Evolutionary conservation across 257 asterid species (phyloP).

Genomic region (Fraxinus quadrangulata): DNA sequence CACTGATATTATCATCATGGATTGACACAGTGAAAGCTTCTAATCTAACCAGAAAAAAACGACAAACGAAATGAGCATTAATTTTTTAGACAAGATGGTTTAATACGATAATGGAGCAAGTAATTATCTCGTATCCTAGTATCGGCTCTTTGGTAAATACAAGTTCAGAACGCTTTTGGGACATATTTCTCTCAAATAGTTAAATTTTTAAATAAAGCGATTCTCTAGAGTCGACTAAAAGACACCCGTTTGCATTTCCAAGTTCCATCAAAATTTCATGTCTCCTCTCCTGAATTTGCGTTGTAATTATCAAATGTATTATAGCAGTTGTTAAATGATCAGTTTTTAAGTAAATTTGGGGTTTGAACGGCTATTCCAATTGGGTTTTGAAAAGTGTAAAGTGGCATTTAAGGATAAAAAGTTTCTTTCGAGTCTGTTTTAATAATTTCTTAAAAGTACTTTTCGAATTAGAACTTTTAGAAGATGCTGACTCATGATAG

Average conservation of each 20-base stretch:
- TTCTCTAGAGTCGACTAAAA: not conserved
- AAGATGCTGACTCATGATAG: too few species aligned
- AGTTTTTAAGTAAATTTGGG: not conserved
- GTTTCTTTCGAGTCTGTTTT: too few species aligned
- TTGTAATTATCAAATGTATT: not conserved
- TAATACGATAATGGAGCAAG: not conserved
- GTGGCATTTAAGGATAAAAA: too few species aligned
- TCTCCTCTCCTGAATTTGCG: not conserved
- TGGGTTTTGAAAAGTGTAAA: too few species aligned
- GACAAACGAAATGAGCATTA: too few species aligned
- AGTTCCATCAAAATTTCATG: not conserved
- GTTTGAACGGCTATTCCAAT: not conserved
- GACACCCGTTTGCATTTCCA: not conserved
- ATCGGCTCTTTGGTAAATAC: not conserved
- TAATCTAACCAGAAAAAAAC: not conserved
- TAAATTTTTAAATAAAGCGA: too few species aligned
- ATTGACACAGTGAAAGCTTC: conserved; percentile 11
- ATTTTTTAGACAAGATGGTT: not conserved
- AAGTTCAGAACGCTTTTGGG: not conserved
- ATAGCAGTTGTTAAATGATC: not conserved
- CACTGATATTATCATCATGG: conserved; percentile 28
- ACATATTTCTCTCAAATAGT: too few species aligned
- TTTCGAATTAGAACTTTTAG: too few species aligned
- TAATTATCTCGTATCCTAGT: not conserved
- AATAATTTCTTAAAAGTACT: too few species aligned